These are phyloP conservation scores for Lolium rigidum DNA, from an alignment of 176 grass and related monocot genomes.

Conservation along the genomic window DNA sequence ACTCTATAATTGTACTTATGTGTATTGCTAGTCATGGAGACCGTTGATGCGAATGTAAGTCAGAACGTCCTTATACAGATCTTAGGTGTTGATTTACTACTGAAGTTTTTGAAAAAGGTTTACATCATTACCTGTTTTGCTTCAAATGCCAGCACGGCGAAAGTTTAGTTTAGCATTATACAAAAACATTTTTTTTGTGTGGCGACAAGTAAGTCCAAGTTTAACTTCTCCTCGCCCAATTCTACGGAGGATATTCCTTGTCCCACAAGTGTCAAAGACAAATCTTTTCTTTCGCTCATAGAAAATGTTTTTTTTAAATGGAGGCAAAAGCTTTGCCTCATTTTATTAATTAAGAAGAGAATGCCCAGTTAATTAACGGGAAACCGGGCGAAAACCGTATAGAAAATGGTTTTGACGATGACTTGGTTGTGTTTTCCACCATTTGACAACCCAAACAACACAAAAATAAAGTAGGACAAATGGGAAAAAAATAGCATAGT, in stretches of 20 bases:
- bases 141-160: not conserved
- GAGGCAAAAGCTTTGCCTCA: too few species aligned
- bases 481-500: not conserved
- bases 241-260: not conserved
- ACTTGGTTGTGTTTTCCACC: not conserved
- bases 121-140: not conserved
- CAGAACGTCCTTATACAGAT: not conserved
- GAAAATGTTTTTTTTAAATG: too few species aligned
- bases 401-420: not conserved
- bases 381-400: too few species aligned
- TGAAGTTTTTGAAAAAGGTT: not conserved
- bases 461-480: not conserved
- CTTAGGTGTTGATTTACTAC: not conserved
- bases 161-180: not conserved
- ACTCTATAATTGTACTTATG: not conserved
- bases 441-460: not conserved
- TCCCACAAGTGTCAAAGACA: not conserved
- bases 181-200: not conserved
- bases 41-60: not conserved
- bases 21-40: too few species aligned
- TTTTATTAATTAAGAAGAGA: too few species aligned
- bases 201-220: not conserved
- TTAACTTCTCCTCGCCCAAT: too few species aligned
- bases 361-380: too few species aligned
- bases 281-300: too few species aligned